phyloP scores from a whole-genome alignment of 2,329 filamentous ascomycete genomes.

The Hypoxylon sp. region DNA sequence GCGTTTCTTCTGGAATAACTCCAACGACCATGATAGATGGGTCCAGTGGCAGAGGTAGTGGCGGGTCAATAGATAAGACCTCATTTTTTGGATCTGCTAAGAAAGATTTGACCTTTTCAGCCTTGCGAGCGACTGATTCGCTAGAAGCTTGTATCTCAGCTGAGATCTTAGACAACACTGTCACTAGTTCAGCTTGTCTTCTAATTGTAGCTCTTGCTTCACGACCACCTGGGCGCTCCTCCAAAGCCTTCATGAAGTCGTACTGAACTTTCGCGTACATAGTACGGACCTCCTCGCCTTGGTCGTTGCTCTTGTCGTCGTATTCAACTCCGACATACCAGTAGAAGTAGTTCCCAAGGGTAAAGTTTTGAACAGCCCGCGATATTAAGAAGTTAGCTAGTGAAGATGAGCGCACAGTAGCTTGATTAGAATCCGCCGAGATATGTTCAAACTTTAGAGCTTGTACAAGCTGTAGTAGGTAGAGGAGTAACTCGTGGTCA shows the following conservation, averaged over 20 bases:
- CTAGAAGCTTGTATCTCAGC: slow-evolving; percentile 87
- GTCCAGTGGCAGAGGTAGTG: slow-evolving; percentile 89
- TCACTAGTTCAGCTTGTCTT: slow-evolving; percentile 90
- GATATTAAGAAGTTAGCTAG: slow-evolving; percentile 91
- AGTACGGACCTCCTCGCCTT: slow-evolving; percentile 80
- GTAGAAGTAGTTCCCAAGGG: slow-evolving; percentile 93
- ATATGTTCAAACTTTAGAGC: slow-evolving; percentile 94
- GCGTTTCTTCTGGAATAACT: slow-evolving; percentile 85
- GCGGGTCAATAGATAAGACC: slow-evolving; percentile 84
- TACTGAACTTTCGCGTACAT: slow-evolving; percentile 95
- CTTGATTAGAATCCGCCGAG: slow-evolving; percentile 71
- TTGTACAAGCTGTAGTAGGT: slow-evolving; percentile 94
- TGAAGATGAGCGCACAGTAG: slow-evolving; percentile 79
- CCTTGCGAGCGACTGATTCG: slow-evolving; percentile 83
- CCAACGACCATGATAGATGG: slow-evolving; percentile 85
- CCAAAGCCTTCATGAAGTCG: slow-evolving; percentile 93
- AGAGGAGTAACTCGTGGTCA: slow-evolving; percentile 90
- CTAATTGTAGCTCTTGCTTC: slow-evolving; percentile 82
- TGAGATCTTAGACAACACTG: slow-evolving; percentile 88
- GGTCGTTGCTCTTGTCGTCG: slow-evolving; percentile 84
- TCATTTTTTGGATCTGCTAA: slow-evolving; percentile 93
- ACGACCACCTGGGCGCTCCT: slow-evolving; percentile 77
- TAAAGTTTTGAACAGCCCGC: slow-evolving; percentile 88
- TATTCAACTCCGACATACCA: slow-evolving; percentile 99
- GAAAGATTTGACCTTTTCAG: slow-evolving; percentile 86